Base-by-base conservation (phyloP, 2,329 filamentous ascomycete genomes). In the Aspergillus transmontanensis region DNA sequence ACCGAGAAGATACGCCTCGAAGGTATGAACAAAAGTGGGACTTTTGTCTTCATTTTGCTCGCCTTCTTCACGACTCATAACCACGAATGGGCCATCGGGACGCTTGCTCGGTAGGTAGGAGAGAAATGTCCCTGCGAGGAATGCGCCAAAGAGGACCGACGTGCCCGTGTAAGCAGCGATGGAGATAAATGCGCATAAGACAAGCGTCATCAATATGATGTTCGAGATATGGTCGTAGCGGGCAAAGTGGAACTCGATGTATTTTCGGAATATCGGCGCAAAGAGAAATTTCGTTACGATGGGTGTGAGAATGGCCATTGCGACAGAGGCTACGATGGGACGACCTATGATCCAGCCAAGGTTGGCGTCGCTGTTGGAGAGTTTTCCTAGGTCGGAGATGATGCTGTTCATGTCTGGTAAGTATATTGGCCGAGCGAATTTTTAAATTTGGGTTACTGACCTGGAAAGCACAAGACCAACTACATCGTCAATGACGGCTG, bases 401-500 rank as follows among this genome's bases (percentile, higher is more conserved):
- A 82, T 70, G 61, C 73, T 75, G 36, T 53, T 16, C 2, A 23
- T 14, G 0, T 54, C 16, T 12, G 14, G 16, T 26, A 34, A 32
- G 50, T 32, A 46, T 50, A 14, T 32, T 26, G 23, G 23, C 23
- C 23, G 23, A 26, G 9, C 2, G 23, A 2, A 50, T 28, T 36
- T 2, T 32, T 7, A 5, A 53, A 7, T 53, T 34, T 11, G 50
- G 30, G 30, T 2, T 10, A 57, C 55, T 48, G 26, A 73, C 72
- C 72, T 74, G 1, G 67, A 61, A 61, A 73, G 79, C 57, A 83
- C 77, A 12, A 83, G 75, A 3, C 80, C 81, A 1, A 78, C 76
- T 1, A 82, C 79, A 68, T 83, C 81, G 67, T 82, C 80, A 41
- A 83, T 80, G 26, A 83, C 78, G 11, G 81, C 81, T 0, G 81